phyloP scores from a whole-genome alignment of 441 rosid species.

The Codiaeum variegatum region DNA sequence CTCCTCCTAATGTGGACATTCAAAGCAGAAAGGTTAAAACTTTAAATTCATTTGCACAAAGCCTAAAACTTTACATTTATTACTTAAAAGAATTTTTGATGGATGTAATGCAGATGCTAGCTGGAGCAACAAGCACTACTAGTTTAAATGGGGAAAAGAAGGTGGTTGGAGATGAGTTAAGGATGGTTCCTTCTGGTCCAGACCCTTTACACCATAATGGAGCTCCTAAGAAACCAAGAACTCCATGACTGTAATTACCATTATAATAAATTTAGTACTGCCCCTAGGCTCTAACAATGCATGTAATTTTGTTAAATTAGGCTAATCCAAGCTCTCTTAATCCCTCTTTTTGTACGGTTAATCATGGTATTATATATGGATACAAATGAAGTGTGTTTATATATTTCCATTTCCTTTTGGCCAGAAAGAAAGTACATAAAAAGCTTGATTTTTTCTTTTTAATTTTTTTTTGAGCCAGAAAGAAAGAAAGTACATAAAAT shows the following conservation, averaged over 20 bases:
- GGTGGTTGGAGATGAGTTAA: constrained; percentile 33
- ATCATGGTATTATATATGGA: background rate
- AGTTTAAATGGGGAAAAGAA: constrained; percentile 11
- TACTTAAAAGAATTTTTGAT: too few species aligned
- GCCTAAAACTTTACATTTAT: constrained; percentile 32
- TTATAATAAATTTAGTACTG: background rate
- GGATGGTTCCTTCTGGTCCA: constrained; percentile 66
- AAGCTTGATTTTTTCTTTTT: too few species aligned
- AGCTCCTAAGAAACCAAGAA: constrained; percentile 51
- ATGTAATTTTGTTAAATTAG: background rate
- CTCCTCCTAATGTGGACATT: background rate
- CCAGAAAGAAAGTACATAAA: too few species aligned
- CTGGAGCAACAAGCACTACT: background rate
- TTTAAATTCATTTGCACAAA: constrained; percentile 36
- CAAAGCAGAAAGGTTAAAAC: constrained; percentile 47
- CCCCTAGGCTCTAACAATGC: background rate
- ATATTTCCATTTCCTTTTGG: too few species aligned
- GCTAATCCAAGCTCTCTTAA: background rate
- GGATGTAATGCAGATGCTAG: constrained; percentile 6
- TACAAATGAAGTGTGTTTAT: background rate
- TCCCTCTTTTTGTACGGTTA: background rate
- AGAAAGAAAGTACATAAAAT: too few species aligned
- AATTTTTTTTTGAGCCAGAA: too few species aligned
- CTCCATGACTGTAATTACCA: constrained; percentile 29
- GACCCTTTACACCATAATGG: constrained; percentile 76